Percentiles rank a stretch among this genome's conserved stretches.
These are phyloP conservation scores for Patellifolia procumbens DNA, from an alignment of 179 eudicot genomes.

Conservation along the genomic window DNA sequence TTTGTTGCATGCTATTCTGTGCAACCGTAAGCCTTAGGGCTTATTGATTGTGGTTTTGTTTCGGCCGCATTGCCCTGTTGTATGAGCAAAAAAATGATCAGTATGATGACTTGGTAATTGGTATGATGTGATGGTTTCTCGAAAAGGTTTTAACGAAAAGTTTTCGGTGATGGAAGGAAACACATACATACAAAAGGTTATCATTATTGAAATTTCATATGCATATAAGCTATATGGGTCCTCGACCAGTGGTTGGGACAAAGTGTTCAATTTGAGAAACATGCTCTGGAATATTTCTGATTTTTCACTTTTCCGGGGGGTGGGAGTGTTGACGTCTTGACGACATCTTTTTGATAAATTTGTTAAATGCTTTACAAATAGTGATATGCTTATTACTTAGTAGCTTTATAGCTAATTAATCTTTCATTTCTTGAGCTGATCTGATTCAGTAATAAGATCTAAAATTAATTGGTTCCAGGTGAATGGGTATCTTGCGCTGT, in stretches of 20 bases:
- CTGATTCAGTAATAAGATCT: background rate
- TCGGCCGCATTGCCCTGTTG: background rate
- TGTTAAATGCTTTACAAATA: no score
- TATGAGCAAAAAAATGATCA: no score
- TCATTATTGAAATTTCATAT: background rate
- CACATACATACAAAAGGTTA: background rate
- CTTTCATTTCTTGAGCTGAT: background rate
- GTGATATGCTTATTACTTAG: background rate
- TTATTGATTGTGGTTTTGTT: background rate
- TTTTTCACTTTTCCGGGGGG: background rate
- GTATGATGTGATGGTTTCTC: background rate
- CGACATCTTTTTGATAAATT: background rate
- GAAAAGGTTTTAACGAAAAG: background rate
- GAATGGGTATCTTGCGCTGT: constrained; percentile 68
- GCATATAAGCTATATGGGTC: background rate
- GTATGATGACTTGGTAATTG: background rate
- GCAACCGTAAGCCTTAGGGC: background rate
- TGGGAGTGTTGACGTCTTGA: background rate
- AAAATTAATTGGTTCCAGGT: constrained; percentile 39
- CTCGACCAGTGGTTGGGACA: background rate
- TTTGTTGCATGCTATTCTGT: background rate
- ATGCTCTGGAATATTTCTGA: background rate
- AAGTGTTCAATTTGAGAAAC: background rate
- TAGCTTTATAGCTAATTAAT: background rate
- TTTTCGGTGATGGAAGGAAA: background rate